A percentile compares a stretch with the other conserved stretches of the same genome.
Evolutionary conservation across 768 basidiomycete genomes (phyloP).

Genomic region (Leccinum ochraceum): DNA sequence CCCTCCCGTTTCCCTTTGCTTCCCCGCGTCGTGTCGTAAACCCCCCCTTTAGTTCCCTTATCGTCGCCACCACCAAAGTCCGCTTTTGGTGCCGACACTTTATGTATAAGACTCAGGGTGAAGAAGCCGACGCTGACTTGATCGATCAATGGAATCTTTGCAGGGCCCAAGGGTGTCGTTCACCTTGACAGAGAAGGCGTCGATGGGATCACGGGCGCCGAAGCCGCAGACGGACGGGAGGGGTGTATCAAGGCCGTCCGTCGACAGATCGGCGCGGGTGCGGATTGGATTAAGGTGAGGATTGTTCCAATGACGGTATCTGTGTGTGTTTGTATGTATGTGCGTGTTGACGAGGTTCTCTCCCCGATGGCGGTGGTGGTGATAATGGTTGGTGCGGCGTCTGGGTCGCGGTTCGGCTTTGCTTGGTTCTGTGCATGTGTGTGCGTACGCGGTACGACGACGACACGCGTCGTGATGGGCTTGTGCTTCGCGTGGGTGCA

Average conservation of each 20-base stretch:
- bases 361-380: not conserved
- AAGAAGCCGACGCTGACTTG: conserved; percentile 1
- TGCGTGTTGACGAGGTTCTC: not conserved
- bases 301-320: not conserved
- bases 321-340: conserved; percentile 9
- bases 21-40: conserved; percentile 2
- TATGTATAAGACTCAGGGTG: not conserved
- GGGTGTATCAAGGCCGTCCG: conserved; percentile 57
- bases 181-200: conserved; percentile 50
- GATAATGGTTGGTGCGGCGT: not conserved
- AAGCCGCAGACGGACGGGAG: conserved; percentile 57
- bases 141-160: not conserved
- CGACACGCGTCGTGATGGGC: conserved; percentile 3
- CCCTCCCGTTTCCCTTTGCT: conserved; percentile 4
- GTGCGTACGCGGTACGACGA: not conserved
- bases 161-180: conserved; percentile 55
- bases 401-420: not conserved
- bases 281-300: conserved; percentile 66
- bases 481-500: conserved; percentile 17
- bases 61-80: conserved; percentile 13
- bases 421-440: not conserved
- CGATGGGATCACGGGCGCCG: conserved; percentile 58
- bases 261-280: conserved; percentile 61
- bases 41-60: conserved; percentile 7
- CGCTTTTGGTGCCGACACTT: conserved; percentile 9